Evolutionary conservation across 345 rosid species (phyloP), one percentile per base, ranked within the genome.

Genomic region (Salix brachista): DNA sequence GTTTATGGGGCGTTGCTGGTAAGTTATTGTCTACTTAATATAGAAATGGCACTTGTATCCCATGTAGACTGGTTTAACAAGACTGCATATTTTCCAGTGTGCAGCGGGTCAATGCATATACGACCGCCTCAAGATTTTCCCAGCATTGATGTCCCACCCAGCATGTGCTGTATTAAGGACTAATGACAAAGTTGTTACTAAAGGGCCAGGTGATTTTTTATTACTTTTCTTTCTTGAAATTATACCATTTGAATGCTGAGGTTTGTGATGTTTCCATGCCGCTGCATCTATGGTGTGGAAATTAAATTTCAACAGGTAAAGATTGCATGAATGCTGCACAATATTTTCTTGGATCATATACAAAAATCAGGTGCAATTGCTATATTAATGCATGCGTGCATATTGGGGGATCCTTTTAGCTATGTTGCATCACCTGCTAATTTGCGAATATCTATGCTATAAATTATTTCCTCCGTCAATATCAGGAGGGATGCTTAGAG

Each of bases 1-100:
- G 92, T 96, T 66, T 93, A 92, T 84, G 95, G 94, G 77, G 97
- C 96, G 44, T 79, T 93, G 80, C 75, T 91, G 91, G 98, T 93
- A 78, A 87, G 91, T 84, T 30, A 21, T 65, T 66, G 39, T 79
- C 36, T 30, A 25, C 36, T 18, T 37, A 16, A 34, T 76, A 52
- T 34, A 69, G 58, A 76, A 70, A 68, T 25, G 61, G 50, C 62
- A 69, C 69, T 76, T 75, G 25, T 66, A 72, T 60, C 73, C 70
- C 25, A 58, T 44, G 30, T 48, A 25, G 34, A 17, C 36, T 52
- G 34, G 37, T 41, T 72, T 74, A 21, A 52, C 21, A 30, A 41
- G 69, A 50, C 12, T 56, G n/a, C 69, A 26, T 48, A 16, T 19
- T 80, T 84, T 84, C 28, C 93, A 96, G 98, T 85, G 80, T 70